Conservation (phyloP, 768 basidiomycete species). For the Lactarius hatsudake region DNA sequence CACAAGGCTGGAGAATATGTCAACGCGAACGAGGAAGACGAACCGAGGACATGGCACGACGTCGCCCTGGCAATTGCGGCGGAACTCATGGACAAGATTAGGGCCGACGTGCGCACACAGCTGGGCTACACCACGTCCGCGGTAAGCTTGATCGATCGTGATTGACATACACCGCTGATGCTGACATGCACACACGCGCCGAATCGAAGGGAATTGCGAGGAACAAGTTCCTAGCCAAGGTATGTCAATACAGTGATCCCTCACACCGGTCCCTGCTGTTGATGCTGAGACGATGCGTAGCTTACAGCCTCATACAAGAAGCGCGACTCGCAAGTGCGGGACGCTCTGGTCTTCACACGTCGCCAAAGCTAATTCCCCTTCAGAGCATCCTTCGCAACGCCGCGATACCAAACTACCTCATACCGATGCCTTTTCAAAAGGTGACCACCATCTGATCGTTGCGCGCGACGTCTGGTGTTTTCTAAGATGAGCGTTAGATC, state of each 20-base stretch:
- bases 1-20: neutral
- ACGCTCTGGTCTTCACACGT: neutral
- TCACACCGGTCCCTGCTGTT: conserved; percentile 9
- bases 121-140: conserved; percentile 95
- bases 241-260: conserved; percentile 31
- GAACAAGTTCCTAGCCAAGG: conserved; percentile 96
- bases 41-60: conserved; percentile 78
- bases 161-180: neutral
- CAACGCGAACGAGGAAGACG: conserved; percentile 33
- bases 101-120: conserved; percentile 60
- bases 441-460: conserved; percentile 24
- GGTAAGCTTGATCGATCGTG: conserved; percentile 42
- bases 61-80: conserved; percentile 87
- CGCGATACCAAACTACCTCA: conserved; percentile 82
- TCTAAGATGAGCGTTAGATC: conserved; percentile 51
- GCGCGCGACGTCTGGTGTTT: neutral
- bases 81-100: conserved; percentile 75
- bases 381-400: conserved; percentile 82
- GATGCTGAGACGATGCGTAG: conserved; percentile 38
- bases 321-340: conserved; percentile 72
- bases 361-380: conserved; percentile 1
- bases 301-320: conserved; percentile 91
- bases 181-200: neutral
- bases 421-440: conserved; percentile 70
- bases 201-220: conserved; percentile 77